Base-by-base conservation (phyloP, 257 asterid species). In the Thymus mandschuricus region DNA sequence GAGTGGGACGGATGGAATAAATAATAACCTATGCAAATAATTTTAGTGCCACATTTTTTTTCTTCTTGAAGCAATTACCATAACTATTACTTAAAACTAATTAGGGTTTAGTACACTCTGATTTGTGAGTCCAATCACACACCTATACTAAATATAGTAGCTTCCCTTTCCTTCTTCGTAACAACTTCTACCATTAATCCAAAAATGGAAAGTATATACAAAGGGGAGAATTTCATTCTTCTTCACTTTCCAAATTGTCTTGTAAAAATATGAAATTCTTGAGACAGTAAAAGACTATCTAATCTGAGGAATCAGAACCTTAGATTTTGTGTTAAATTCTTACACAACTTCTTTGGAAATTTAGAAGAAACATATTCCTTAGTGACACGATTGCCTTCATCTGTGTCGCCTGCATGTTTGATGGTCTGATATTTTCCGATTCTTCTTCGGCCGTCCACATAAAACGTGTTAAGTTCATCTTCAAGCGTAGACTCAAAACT, bases 331-430 rank as follows among this genome's bases (percentile, higher is more conserved):
- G 62, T 75, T 51, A 51, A 58, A 50, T 68, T 67, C 70, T 15
- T 31, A 59, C 40, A 48, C 75, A 74, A 74, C 73, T 74, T 73
- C 78, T 43, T 74, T 35, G 38, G 69, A 67, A 74, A 74, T 66
- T 49, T 40, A 67, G 57, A 74, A 38, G 13, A 58, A 73, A 65
- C 43, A 74, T 74, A 66, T 60, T 71, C 75, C 61, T 33, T 10
- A 28, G 58, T 48, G 68, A 74, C 62, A 46, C 48, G 68, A 73
- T 46, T 64, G 68, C 21, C 58, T 45, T 34, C 21, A 21, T 21
- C 21, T 21, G 21, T 21, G 21, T 21, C 48, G 55, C 48, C 55
- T 68, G 12, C 43, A 41, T 13, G 67, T 38, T 41, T 41, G 1
- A 41, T 62, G 21, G n/a, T 10, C 34, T n/a, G 21, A 40, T 8